Evolutionary conservation across 352 stramenopile genomes (phyloP), one percentile per base, ranked within the genome.

Genomic region (Phytophthora chlamydospora): DNA sequence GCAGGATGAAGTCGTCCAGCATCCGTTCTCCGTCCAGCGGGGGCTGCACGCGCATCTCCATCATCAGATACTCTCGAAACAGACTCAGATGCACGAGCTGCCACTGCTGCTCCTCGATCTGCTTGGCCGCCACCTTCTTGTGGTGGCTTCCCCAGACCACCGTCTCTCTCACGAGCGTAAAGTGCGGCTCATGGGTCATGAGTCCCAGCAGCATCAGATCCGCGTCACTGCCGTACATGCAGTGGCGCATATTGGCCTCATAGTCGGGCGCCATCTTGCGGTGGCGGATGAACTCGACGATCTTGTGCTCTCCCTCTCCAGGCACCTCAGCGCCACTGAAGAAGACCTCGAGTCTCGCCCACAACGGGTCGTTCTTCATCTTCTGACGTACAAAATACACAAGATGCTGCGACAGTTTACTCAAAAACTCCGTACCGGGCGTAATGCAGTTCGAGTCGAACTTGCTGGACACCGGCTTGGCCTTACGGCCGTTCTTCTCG

Each of bases 361-460:
- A 99, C 10, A 97, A 79, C 14, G 95, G 94, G 76, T 99, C 97
- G 4, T 72, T 94, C 48, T 97, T 91, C 53, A 99, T 96, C 78
- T 99, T 99, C 54, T 98, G 95, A 6, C 90, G 84, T 60, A 99
- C 96, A 62, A 98, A 98, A 64, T 97, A 96, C 16, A 93, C 73
- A 31, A 94, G 65, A 54, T 95, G 85, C 19, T 90, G 73, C 52
- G 85, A 95, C n/a, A 99, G 69, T 53, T 97, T 95, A 36, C 91
- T 82, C 82, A 99, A 97, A 71, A 99, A 99, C 76, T 99, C 93
- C 0, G 98, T 99, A n/a, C 98, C 98, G 0, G 98, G 98, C 45
- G 98, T 99, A 73, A 99, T 99, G 75, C 97, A 99, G 74, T 99
- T 99, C 42, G 89, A 98, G 83, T 99, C 98, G 76, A 99, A 99